Percentiles rank a stretch among this genome's conserved stretches.
Evolutionary conservation across 129 eudicot species (phyloP).

Genomic region (Flaveria trinervia): DNA sequence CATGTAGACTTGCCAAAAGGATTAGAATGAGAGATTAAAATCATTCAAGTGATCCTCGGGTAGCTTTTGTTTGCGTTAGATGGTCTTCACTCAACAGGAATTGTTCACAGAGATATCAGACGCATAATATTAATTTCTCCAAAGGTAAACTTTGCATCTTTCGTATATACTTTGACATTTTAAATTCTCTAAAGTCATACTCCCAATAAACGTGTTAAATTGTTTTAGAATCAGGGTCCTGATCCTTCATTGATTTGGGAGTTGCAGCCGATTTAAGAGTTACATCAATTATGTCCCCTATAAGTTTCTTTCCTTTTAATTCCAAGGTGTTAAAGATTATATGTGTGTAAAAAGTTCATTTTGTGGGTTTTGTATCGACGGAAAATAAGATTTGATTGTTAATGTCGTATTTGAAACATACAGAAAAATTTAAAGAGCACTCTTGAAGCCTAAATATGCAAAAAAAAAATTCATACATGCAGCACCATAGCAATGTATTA

Average conservation of each 20-base stretch:
- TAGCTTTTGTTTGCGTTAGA: constrained; percentile 91
- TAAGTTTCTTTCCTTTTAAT: constrained; percentile 95
- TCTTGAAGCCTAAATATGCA: not conserved
- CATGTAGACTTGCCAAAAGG: constrained; percentile 69
- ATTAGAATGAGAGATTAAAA: constrained; percentile 77
- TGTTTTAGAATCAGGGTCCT: constrained; percentile 52
- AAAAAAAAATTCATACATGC: constrained; percentile 57
- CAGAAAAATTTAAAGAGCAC: not conserved
- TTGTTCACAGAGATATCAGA: constrained; percentile 92
- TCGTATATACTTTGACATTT: not conserved
- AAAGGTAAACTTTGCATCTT: constrained; percentile 53
- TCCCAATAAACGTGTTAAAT: not conserved
- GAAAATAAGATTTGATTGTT: no score
- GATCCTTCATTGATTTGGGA: constrained; percentile 93
- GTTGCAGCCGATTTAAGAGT: constrained; percentile 79
- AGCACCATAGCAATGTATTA: constrained; percentile 97
- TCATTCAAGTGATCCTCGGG: constrained; percentile 78
- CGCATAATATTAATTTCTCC: constrained; percentile 89
- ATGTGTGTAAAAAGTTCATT: no score
- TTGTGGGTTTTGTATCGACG: no score
- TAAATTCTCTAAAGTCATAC: not conserved
- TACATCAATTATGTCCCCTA: constrained; percentile 85
- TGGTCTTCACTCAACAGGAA: constrained; percentile 95
- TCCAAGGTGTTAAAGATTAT: constrained; percentile 62
- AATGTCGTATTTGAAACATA: no score